Percentiles rank a stretch among this genome's conserved stretches.
Evolutionary conservation across 352 stramenopile genomes (phyloP).

Genomic region (Phytophthora pisi): DNA sequence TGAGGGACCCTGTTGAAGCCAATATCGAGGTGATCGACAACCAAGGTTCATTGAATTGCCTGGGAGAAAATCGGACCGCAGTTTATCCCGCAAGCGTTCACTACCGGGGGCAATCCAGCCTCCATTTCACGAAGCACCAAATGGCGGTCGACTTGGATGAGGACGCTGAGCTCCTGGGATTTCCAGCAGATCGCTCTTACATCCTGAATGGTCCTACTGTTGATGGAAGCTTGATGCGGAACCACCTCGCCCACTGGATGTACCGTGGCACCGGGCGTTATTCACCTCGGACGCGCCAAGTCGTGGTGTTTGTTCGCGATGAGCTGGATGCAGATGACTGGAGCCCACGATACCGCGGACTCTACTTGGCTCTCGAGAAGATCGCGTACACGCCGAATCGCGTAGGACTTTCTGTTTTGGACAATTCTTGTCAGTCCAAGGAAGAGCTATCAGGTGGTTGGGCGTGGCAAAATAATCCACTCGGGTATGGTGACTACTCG

Average conservation of each 20-base stretch:
- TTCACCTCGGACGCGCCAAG: constrained; percentile 56
- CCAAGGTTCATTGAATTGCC: constrained; percentile 49
- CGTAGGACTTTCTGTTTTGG: constrained; percentile 45
- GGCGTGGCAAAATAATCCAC: constrained; percentile 73
- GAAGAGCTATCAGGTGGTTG: constrained; percentile 61
- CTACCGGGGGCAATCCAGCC: constrained; percentile 66
- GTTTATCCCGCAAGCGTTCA: constrained; percentile 49
- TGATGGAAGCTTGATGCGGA: constrained; percentile 66
- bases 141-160: constrained; percentile 46
- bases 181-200: constrained; percentile 54
- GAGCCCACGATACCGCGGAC: constrained; percentile 54
- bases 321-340: constrained; percentile 29
- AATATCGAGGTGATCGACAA: constrained; percentile 66
- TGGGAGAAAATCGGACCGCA: constrained; percentile 35
- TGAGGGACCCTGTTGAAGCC: constrained; percentile 46
- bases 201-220: constrained; percentile 63
- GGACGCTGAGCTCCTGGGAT: constrained; percentile 40
- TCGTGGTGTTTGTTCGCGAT: constrained; percentile 63
- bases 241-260: constrained; percentile 75
- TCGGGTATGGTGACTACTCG: constrained; percentile 54
- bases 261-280: constrained; percentile 67
- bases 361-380: constrained; percentile 70
- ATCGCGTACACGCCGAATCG: constrained; percentile 65
- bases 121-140: constrained; percentile 67
- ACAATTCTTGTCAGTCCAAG: constrained; percentile 33